Percentiles rank a stretch among this genome's conserved stretches.
phyloP scores from a whole-genome alignment of 306 rosid species.

The Begonia peltatifolia region DNA sequence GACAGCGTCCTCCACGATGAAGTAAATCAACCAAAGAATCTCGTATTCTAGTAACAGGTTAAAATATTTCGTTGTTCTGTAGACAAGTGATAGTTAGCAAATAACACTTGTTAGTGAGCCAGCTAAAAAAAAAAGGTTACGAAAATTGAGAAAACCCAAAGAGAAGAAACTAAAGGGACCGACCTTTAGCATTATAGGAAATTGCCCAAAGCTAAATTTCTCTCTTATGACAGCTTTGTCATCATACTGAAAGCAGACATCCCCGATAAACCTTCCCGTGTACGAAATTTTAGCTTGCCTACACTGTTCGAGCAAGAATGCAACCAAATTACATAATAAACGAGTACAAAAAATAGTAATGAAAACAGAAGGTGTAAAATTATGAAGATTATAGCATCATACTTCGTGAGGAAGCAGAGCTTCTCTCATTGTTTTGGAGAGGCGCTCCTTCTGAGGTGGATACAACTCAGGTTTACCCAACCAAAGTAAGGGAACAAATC shows the following conservation, averaged over 20 bases:
- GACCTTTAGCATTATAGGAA: slow-evolving; percentile 88
- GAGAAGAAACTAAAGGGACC: slow-evolving; percentile 3
- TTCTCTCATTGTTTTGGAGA: neutral
- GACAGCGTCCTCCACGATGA: too few species aligned
- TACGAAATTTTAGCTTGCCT: slow-evolving; percentile 70
- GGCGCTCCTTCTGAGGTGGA: slow-evolving; percentile 35
- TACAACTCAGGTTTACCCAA: slow-evolving; percentile 34
- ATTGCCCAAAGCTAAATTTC: slow-evolving; percentile 36
- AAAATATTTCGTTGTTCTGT: too few species aligned
- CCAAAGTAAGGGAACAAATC: slow-evolving; percentile 40
- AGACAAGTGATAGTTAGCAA: too few species aligned
- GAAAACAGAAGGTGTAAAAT: neutral
- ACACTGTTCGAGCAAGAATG: slow-evolving; percentile 39
- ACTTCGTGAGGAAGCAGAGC: slow-evolving; percentile 48
- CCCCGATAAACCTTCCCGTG: slow-evolving; percentile 43
- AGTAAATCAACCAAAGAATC: too few species aligned
- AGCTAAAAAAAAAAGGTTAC: too few species aligned
- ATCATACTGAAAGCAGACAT: slow-evolving; percentile 45
- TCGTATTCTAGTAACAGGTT: too few species aligned
- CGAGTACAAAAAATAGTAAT: neutral
- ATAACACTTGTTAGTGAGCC: too few species aligned
- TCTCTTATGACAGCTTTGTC: slow-evolving; percentile 31
- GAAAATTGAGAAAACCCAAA: too few species aligned
- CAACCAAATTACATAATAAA: slow-evolving; percentile 10
- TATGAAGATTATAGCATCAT: slow-evolving; percentile 16